Conservation (phyloP, 345 rosid genomes). For the Eucalyptus coolabah region DNA sequence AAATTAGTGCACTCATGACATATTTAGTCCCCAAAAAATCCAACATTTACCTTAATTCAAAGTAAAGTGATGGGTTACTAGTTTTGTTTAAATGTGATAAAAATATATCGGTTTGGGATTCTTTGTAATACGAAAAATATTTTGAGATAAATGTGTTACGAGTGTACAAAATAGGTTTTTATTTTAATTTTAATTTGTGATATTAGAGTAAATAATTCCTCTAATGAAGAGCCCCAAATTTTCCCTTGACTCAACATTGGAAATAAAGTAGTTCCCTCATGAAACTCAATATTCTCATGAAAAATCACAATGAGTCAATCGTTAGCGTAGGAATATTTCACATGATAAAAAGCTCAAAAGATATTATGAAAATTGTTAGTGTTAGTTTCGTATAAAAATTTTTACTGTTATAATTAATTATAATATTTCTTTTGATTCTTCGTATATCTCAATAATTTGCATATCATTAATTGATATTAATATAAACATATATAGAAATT, state of each 20-base stretch:
- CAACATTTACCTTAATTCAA: neutral
- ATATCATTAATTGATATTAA: neutral
- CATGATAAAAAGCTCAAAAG: neutral
- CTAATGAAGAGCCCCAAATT: neutral
- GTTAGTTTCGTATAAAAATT: rapidly evolving
- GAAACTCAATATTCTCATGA: neutral
- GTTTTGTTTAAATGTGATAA: neutral
- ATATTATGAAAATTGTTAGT: neutral
- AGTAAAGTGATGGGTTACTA: too few relatives aligned
- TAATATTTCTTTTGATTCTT: too few relatives aligned
- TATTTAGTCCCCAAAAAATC: too few relatives aligned
- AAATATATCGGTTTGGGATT: neutral
- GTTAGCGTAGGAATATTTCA: neutral
- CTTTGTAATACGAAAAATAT: too few relatives aligned
- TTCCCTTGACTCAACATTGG: neutral
- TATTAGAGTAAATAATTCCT: neutral
- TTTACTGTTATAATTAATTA: too few relatives aligned
- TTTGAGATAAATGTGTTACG: neutral
- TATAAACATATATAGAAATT: too few relatives aligned
- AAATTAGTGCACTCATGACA: too few relatives aligned
- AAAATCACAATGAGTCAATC: neutral
- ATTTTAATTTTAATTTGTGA: too few relatives aligned
- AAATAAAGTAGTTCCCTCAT: neutral
- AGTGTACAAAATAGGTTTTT: neutral
- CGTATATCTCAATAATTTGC: neutral